phyloP scores from a whole-genome alignment of 1,284 basidiomycete species.

The Porphyrellus sp. region DNA sequence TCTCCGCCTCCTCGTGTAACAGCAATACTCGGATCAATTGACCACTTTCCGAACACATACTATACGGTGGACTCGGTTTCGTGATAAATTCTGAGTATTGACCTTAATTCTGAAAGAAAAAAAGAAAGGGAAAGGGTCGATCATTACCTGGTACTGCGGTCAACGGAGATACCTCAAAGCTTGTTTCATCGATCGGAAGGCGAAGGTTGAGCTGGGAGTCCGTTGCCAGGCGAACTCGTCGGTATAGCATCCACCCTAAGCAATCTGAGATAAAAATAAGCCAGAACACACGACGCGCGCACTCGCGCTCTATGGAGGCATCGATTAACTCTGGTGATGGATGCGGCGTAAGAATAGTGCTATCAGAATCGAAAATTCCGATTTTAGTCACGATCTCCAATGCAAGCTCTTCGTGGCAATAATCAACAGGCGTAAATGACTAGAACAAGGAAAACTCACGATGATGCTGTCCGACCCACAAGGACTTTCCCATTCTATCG shows the following conservation, averaged over 20 bases:
- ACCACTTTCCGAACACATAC: constrained; percentile 58
- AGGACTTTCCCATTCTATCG: constrained; percentile 52
- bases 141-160: constrained; percentile 58
- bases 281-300: constrained; percentile 75
- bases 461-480: constrained; percentile 31
- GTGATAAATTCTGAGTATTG: constrained; percentile 58
- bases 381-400: constrained; percentile 63
- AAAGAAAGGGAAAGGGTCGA: constrained; percentile 16
- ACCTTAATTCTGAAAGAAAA: constrained; percentile 4
- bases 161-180: constrained; percentile 65
- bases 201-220: constrained; percentile 59
- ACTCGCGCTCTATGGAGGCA: constrained; percentile 63
- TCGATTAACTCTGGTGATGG: constrained; percentile 57
- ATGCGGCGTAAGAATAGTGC: constrained; percentile 45
- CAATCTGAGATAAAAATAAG: constrained; percentile 60
- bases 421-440: constrained; percentile 13
- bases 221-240: constrained; percentile 46
- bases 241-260: constrained; percentile 48
- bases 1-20: constrained; percentile 59
- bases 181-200: constrained; percentile 72
- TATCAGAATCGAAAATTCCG: constrained; percentile 58
- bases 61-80: constrained; percentile 46
- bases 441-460: constrained; percentile 21
- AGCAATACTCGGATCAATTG: constrained; percentile 65
- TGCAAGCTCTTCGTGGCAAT: constrained; percentile 51